Evolutionary conservation across 1,284 basidiomycete genomes (phyloP), one percentile per base, ranked within the genome.

Genomic region (Chondrostereum purpureum): DNA sequence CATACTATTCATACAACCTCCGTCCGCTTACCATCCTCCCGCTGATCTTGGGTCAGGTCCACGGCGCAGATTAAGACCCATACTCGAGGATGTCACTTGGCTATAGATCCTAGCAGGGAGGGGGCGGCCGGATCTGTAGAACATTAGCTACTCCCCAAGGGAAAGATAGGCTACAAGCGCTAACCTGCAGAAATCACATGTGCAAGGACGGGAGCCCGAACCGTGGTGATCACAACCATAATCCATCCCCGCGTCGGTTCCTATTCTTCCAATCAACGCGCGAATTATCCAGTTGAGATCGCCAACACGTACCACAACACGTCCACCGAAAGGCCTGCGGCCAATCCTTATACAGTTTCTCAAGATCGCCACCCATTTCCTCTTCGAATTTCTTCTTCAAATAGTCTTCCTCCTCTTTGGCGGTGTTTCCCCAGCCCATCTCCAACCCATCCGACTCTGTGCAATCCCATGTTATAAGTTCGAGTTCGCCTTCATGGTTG

Each of bases 141-240:
- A 10, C 27, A 10, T 10, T 10, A 33, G 14, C 14, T 33, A 10
- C 10, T 10, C 27, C 27, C 10, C 10, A n/a, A 33, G 11, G 14
- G 27, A 33, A n/a, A 33, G 10, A 10, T 33, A n/a, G 27, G 27
- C 27, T 10, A 10, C 27, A n/a, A 10, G 27, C 10, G 57, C 55
- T 21, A n/a, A 63, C 64, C 55, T 55, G 63, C 64, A 68, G 47
- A 61, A 66, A 50, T 67, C 63, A 45, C 64, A 68, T 35, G 63
- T 61, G 43, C 66, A 68, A 2, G n/a, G n/a, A n/a, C n/a, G n/a
- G n/a, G n/a, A n/a, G n/a, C 77, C 77, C 19, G 53, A 63, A 46
- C 65, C 65, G 53, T 68, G 65, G 50, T 67, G 66, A 48, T 68
- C 65, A 43, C 66, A 66, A 20, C 65, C 64, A 34, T 48, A 63